Base-by-base conservation (phyloP, 1,284 basidiomycete species). In the Mycosarcoma mackinlayi region DNA sequence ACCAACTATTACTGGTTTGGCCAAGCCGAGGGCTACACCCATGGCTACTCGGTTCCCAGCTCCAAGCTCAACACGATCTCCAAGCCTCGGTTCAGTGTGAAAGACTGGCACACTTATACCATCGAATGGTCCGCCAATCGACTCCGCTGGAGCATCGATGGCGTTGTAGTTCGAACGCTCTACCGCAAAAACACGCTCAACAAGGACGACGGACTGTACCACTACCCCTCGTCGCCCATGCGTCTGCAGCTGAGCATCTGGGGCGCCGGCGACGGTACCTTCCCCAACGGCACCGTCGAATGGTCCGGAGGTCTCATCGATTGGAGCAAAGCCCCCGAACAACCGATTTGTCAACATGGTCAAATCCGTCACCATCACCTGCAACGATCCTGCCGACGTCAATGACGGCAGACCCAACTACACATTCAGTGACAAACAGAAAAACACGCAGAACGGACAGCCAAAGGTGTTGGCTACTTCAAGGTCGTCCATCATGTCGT, bases 271-370 rank as follows among this genome's bases (percentile, higher is more conserved):
- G 68, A 64, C 37, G 63, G 63, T 18, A 54, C 67, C 1, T 69
- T 51, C 45, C 35, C 35, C 0, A 13, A 58, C 5, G 75, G 75
- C 4, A 73, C 71, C 16, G 51, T 56, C 7, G 61, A 72, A 13
- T 77, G 75, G 75, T 25, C 66, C 2, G 75, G 75, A 3, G 75
- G 75, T 3, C n/a, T 64, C 30, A 73, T 73, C 55, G 75, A 77
- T 24, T 77, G 72, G 72, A 38, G 11, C 35, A 54, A 73, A 16
- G 58, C 66, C n/a, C n/a, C n/a, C n/a, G 0, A 13, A 40, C 7
- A 65, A 73, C 4, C 40, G 52, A 23, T 73, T 73, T 27, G 54
- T 56, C 18, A 69, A 64, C 24, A 60, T 61, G 48, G 46, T 73
- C 50, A 73, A 69, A 30, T 27, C 23, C 23, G 41, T 73, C 27